Evolutionary conservation across 148 eudicot genomes (phyloP).

Genomic region (Persicaria maculosa): DNA sequence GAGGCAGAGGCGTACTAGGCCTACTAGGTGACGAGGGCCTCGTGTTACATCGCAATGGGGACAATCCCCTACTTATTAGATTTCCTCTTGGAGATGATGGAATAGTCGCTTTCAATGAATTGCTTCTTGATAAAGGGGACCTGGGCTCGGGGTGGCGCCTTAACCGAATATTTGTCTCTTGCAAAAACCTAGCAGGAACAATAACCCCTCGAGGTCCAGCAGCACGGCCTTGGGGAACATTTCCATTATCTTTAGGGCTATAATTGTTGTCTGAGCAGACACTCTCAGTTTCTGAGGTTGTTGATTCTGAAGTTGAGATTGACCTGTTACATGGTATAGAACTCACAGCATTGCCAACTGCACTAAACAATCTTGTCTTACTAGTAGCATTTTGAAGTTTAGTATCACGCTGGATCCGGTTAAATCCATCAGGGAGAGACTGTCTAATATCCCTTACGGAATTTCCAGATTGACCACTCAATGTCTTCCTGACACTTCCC

Average conservation of each 20-base stretch:
- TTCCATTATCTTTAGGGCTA: slow-evolving; percentile 22
- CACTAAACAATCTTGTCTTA: slow-evolving; percentile 1
- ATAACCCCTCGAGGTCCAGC: slow-evolving; percentile 44
- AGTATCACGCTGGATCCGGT: slow-evolving; percentile 13
- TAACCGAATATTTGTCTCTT: slow-evolving; percentile 33
- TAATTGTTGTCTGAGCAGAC: slow-evolving; percentile 42
- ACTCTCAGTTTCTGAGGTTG: slow-evolving; percentile 48
- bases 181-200: slow-evolving; percentile 52
- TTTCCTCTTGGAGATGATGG: slow-evolving; percentile 38
- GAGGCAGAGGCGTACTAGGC: slow-evolving; percentile 20
- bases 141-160: slow-evolving; percentile 36
- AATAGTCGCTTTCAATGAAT: slow-evolving; percentile 17
- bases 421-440: slow-evolving; percentile 28
- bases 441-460: slow-evolving; percentile 39
- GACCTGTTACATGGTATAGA: slow-evolving; percentile 19
- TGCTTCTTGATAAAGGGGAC: slow-evolving; percentile 36
- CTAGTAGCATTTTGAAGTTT: slow-evolving; percentile 16
- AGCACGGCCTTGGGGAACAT: slow-evolving; percentile 18
- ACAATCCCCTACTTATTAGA: slow-evolving; percentile 36
- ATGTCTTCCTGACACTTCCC: slow-evolving; percentile 33
- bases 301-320: slow-evolving; percentile 24
- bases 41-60: slow-evolving; percentile 46
- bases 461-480: slow-evolving; percentile 38
- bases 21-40: slow-evolving; percentile 20
- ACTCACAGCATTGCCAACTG: slow-evolving; percentile 15